Percentiles rank a stretch among this genome's conserved stretches.
Evolutionary conservation across 2,329 filamentous ascomycete genomes (phyloP).

Genomic region (Aspergillus glaucus): DNA sequence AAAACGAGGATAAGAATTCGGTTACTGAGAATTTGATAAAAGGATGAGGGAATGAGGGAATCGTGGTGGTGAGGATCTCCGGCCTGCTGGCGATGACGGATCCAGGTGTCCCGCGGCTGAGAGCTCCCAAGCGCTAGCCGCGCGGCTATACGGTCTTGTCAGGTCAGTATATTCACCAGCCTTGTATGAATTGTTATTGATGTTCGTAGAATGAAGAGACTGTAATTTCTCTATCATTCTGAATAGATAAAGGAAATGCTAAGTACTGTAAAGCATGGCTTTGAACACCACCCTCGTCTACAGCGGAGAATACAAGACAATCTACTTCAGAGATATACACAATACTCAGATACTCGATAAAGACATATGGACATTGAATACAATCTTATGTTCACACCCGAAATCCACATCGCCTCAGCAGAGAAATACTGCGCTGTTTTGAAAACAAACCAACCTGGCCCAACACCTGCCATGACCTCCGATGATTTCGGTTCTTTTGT

Average conservation of each 20-base stretch:
- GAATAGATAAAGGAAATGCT: no score
- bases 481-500: slow-evolving; percentile 21
- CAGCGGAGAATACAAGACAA: neutral
- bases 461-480: slow-evolving; percentile 36
- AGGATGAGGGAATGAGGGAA: slow-evolving; percentile 5
- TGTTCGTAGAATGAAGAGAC: no score
- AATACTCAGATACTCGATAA: slow-evolving; percentile 1
- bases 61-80: slow-evolving; percentile 8
- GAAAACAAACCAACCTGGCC: slow-evolving; percentile 11
- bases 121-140: slow-evolving; percentile 20
- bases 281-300: no score
- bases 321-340: neutral
- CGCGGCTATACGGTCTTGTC: slow-evolving; percentile 10
- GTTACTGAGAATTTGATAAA: neutral
- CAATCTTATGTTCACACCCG: slow-evolving; percentile 19
- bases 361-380: slow-evolving; percentile 24
- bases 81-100: slow-evolving; percentile 18
- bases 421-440: neutral
- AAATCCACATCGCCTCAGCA: neutral
- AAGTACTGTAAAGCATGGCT: no score
- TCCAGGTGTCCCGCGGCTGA: slow-evolving; percentile 20
- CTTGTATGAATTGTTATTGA: no score
- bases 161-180: no score
- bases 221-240: no score
- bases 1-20: neutral